Conservation (phyloP, 495 filamentous ascomycete species). For the Physcia stellaris region DNA sequence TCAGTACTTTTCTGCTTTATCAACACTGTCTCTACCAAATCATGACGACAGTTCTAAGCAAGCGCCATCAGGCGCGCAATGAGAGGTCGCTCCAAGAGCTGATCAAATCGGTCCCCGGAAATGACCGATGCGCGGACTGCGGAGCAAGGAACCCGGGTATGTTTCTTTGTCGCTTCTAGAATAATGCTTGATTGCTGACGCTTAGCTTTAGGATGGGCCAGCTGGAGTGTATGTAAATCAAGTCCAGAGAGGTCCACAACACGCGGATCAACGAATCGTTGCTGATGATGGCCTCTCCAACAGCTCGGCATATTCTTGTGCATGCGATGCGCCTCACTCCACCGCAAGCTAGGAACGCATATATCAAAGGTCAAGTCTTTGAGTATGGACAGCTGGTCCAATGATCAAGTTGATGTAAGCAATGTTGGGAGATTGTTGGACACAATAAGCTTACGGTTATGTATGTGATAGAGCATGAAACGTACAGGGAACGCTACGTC, state of each 20-base stretch:
- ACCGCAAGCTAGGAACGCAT: conserved; percentile 94
- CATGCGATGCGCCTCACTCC: conserved; percentile 90
- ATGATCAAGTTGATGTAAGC: conserved; percentile 87
- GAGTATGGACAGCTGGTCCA: conserved; percentile 93
- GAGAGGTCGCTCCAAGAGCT: conserved; percentile 85
- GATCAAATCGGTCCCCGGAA: conserved; percentile 74
- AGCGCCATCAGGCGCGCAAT: conserved; percentile 94
- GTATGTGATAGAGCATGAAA: conserved; percentile 63
- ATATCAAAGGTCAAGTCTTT: conserved; percentile 97
- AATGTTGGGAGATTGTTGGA: not conserved
- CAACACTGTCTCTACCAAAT: not conserved
- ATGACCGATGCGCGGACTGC: conserved; percentile 93
- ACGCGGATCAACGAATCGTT: no score
- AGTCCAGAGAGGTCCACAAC: no score
- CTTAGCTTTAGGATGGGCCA: conserved; percentile 68
- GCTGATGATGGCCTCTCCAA: conserved; percentile 4
- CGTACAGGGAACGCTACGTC: conserved; percentile 72
- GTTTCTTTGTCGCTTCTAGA: conserved; percentile 14
- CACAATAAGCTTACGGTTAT: conserved; percentile 12
- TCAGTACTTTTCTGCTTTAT: not conserved
- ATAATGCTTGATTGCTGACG: not conserved
- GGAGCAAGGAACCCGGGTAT: conserved; percentile 80
- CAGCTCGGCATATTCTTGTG: conserved; percentile 93
- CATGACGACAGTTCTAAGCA: conserved; percentile 53
- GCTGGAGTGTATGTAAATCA: conserved; percentile 77